Base-by-base conservation (phyloP, 2,329 filamentous ascomycete species). In the Anthostomella pinea region DNA sequence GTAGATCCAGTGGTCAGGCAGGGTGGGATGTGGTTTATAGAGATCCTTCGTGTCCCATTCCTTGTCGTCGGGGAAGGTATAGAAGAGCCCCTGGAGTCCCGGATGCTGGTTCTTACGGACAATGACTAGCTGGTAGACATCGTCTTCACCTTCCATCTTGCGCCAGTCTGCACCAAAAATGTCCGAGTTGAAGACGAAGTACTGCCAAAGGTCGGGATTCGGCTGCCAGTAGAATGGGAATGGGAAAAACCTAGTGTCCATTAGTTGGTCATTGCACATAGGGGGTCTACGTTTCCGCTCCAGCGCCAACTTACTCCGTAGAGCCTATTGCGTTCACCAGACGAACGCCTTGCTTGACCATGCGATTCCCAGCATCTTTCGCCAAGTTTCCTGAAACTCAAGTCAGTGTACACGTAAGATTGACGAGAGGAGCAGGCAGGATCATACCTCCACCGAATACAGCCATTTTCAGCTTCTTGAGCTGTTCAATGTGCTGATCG, bases 1-100 rank as follows among this genome's bases (percentile, higher is more conserved):
- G 18, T 65, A 62, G 4, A 54, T 46, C 64, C 64, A 71, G 40
- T 64, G 53, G 25, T 66, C 43, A 0, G 58, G 56, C 3, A 62
- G 35, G 1, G 58, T 60, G 0, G 67, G 66, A 32, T 71, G 66
- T 8, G 48, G 55, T 22, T 49, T 57, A 49, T 63, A 72, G 11
- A 75, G 44, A 35, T 75, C 72, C 24, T 64, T 66, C 6, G 65
- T 70, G 6, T 61, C 55, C 46, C 60, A 72, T 43, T 71, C 65
- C 3, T 63, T 35, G 2, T 58, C 27, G 7, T 56, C 50, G 2
- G 54, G 54, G 26, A 57, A 57, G 1, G 54, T 57, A 25, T 57
- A 56, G 30, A 57, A 58, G 38, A 55, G 41, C 3, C 52, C 49
- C 17, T 57, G 54, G 3, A 50, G 36, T 1, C 59, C 59, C 0